Evolutionary conservation across 352 stramenopile genomes (phyloP), one percentile per base, ranked within the genome.

Genomic region (Blastocystis hominis): DNA sequence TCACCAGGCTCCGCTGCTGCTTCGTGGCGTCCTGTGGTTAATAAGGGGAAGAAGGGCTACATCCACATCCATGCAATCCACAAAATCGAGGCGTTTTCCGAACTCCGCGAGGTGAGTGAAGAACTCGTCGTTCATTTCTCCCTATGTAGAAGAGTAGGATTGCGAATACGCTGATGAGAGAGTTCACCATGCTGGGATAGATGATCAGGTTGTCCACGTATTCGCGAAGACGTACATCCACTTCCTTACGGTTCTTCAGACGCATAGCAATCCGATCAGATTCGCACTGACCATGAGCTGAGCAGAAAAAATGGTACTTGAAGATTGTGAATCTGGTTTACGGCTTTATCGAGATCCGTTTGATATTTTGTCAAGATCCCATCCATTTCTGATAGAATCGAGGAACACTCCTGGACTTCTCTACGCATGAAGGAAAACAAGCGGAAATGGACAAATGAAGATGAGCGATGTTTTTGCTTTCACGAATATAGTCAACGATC

Each of bases 41-140:
- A 15, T 24, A 34, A 13, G 20, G 6, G 7, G 20, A 7, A 20
- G 20, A 9, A 0, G 9, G 36, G 2, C n/a, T 36, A 78, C 68
- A 78, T 78, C 68, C 42, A 78, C 68, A 46, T 30, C 68, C 30
- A 78, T 42, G 34, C 68, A 78, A 56, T 78, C 68, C 68, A 78
- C 68, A 36, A 40, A 78, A 42, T 78, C 68, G 36, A 78, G 47
- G 10, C 38, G 40, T 42, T 24, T 3, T 10, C 68, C 44, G 36
- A 78, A 78, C 50, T 78, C 44, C 7, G 15, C 20, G 0, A 78
- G 47, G 9, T 78, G 15, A 7, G 42, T 17, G 24, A 78, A 78
- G 24, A 78, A 78, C 17, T 34, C 38, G 6, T 78, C 68, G 59
- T 78, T 56, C 68, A 78, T 78, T 50, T 78, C 68, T 62, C 68